These are phyloP conservation scores for Candida multigemmis DNA, from an alignment of 805 yeast genomes.

Conservation along the genomic window DNA sequence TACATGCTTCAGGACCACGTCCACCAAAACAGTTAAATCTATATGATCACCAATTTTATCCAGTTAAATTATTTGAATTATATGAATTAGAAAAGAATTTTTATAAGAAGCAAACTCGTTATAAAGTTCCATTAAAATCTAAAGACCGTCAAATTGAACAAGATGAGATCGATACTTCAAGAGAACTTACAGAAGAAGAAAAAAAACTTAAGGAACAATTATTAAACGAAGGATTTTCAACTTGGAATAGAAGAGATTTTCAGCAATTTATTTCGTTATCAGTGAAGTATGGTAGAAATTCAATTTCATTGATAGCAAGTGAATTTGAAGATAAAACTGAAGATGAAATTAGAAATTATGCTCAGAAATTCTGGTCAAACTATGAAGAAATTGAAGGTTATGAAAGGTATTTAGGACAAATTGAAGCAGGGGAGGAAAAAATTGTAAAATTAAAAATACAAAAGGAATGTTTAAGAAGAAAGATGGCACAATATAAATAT, in stretches of 20 bases:
- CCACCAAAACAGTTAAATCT: slow-evolving; percentile 79
- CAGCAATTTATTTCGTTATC: slow-evolving; percentile 66
- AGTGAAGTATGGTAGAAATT: slow-evolving; percentile 76
- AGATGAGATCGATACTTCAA: slow-evolving; percentile 64
- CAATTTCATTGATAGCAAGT: slow-evolving; percentile 56
- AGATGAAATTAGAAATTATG: slow-evolving; percentile 74
- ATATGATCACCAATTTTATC: slow-evolving; percentile 87
- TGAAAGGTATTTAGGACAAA: slow-evolving; percentile 72
- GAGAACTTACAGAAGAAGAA: slow-evolving; percentile 79
- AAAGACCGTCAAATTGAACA: slow-evolving; percentile 38
- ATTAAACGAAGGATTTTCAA: slow-evolving; percentile 58
- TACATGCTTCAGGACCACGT: slow-evolving; percentile 47
- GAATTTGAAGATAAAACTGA: slow-evolving; percentile 77
- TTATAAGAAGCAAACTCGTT: slow-evolving; percentile 59
- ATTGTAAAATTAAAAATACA: slow-evolving; percentile 56
- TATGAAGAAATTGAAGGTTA: slow-evolving; percentile 78
- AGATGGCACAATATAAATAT: slow-evolving; percentile 57
- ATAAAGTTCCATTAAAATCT: slow-evolving; percentile 52
- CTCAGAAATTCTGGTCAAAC: slow-evolving; percentile 73
- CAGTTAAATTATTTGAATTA: slow-evolving; percentile 64
- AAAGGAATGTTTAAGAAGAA: slow-evolving; percentile 70
- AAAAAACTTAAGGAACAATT: slow-evolving; percentile 51
- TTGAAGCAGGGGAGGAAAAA: slow-evolving; percentile 86
- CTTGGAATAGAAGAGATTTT: slow-evolving; percentile 87
- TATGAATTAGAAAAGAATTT: slow-evolving; percentile 76